Conservation (phyloP, 345 rosid species). For the Citrus maxima region DNA sequence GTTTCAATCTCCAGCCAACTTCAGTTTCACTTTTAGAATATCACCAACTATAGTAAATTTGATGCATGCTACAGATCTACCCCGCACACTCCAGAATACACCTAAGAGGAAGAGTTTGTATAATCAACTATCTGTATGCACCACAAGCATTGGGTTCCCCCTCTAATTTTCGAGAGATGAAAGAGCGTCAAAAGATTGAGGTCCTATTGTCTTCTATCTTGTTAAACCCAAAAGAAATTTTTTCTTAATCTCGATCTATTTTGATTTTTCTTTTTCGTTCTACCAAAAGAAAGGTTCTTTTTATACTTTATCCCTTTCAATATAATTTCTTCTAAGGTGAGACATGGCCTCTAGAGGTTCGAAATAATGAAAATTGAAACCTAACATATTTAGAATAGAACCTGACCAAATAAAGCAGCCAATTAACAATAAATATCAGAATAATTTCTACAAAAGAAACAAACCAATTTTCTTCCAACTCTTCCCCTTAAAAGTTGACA, state of each 20-base stretch:
- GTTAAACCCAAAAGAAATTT: not conserved
- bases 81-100: not conserved
- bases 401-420: not conserved
- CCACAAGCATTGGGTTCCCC: not conserved
- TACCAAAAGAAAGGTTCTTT: not conserved
- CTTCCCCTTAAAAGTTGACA: slow-evolving; percentile 65
- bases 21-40: not conserved
- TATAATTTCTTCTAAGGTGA: not conserved
- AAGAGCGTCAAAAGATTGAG: not conserved
- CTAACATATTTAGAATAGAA: not conserved
- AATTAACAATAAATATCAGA: not conserved
- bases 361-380: not conserved
- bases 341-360: not conserved
- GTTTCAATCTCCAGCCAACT: not conserved
- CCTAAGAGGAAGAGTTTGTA: not conserved
- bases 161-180: not conserved
- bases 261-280: not conserved
- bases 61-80: not conserved
- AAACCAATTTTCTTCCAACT: slow-evolving; percentile 91
- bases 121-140: not conserved
- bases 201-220: not conserved
- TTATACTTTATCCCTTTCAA: not conserved
- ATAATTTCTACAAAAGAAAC: slow-evolving; percentile 14
- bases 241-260: not conserved
- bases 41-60: not conserved